Base-by-base conservation (phyloP, 2,329 filamentous ascomycete species). In the Cercospora janseana region DNA sequence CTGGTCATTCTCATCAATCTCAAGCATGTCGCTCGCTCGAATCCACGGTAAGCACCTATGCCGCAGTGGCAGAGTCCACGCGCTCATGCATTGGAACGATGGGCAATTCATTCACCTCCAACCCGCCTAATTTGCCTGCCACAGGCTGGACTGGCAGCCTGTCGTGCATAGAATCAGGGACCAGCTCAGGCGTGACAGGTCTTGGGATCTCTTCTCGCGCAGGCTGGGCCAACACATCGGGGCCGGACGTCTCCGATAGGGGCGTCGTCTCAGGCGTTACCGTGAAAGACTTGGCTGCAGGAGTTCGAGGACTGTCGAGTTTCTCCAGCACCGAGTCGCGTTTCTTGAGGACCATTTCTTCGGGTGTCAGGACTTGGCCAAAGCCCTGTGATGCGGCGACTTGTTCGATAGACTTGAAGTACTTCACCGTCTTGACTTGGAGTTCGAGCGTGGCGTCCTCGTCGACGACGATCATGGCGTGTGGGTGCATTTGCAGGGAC, bases 401-500 rank as follows among this genome's bases (percentile, higher is more conserved):
- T 55, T 67, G 67, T 58, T 77, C 74, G 59, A 76, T 76, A 47
- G 70, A 73, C 64, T 74, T 74, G 66, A 76, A 76, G 63, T 77
- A 76, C 63, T 66, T 66, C 42, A 67, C 66, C 42, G 66, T 75
- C 67, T 72, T 72, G 60, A 70, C 72, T 58, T 71, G 70, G 34
- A 77, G 63, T 62, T 78, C 68, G 54, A 79, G 46, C 27, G 75
- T 73, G 60, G 74, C 72, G 64, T 92, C 87, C 62, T 92, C 87
- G 62, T 94, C 88, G 37, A 86, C 87, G 7, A 92, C 87, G 58
- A 93, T 83, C 76, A 93, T 82, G 46, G 88, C 84, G 62, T 91
- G 85, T 3, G 82, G 85, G 68, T 93, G 88, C 56, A 92, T 73
- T 67, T 94, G 88, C 32, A 94, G 75, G 47, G 82, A 83, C 6